phyloP scores from a whole-genome alignment of 441 rosid species.

The Brassica hybrid region DNA sequence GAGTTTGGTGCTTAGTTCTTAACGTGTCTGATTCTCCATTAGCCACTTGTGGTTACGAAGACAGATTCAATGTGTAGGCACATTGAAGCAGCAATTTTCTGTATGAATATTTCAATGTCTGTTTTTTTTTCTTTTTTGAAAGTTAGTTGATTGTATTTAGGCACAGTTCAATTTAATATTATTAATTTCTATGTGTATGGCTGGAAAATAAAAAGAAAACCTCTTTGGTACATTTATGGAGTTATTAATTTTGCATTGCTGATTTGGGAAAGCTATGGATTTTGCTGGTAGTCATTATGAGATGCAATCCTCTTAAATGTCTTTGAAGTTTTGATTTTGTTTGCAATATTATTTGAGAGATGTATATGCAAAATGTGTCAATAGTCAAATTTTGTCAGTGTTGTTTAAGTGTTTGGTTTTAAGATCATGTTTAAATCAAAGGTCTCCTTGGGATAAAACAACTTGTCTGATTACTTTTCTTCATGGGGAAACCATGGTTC shows the following conservation, averaged over 20 bases:
- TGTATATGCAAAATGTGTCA: not conserved
- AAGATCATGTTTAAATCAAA: not conserved
- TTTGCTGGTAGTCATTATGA: slow-evolving; percentile 14
- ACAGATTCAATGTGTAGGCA: not conserved
- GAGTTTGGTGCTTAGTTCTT: slow-evolving; percentile 16
- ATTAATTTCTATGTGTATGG: not conserved
- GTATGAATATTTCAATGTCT: not conserved
- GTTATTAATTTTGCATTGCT: not conserved
- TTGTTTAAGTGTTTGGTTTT: slow-evolving; percentile 6
- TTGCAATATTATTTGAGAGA: not conserved
- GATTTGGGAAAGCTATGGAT: not conserved
- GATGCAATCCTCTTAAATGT: slow-evolving; percentile 5
- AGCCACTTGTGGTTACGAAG: slow-evolving; percentile 2
- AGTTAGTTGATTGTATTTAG: slow-evolving; percentile 17
- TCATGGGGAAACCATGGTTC: no score
- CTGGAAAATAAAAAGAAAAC: not conserved
- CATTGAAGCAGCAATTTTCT: slow-evolving; percentile 6
- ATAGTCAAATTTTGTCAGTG: slow-evolving; percentile 3
- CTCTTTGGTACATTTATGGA: slow-evolving; percentile 4
- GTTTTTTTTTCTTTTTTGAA: no score
- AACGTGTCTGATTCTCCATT: slow-evolving; percentile 24
- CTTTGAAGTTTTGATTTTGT: not conserved
- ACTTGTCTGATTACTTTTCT: not conserved
- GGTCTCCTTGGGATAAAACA: not conserved
- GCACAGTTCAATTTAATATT: not conserved